Conservation (phyloP, 2,329 filamentous ascomycete genomes). For the Colletotrichum godetiae region DNA sequence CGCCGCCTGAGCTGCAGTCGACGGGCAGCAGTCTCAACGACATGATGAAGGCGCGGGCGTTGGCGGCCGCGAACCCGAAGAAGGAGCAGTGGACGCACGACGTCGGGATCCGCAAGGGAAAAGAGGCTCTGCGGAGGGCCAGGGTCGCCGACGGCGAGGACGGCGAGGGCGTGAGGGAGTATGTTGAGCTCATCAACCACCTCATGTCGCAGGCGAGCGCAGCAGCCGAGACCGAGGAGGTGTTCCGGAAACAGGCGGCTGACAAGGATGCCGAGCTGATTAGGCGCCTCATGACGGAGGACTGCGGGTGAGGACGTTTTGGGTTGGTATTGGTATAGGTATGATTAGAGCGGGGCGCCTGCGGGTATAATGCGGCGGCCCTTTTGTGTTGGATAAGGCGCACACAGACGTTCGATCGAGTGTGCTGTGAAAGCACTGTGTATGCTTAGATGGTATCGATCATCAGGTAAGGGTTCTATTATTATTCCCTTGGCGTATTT, state of each 20-base stretch:
- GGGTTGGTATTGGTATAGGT: background rate
- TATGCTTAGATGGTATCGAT: constrained; percentile 10
- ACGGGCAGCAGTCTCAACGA: constrained; percentile 34
- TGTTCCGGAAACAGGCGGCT: constrained; percentile 57
- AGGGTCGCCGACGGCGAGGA: constrained; percentile 62
- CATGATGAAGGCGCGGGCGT: constrained; percentile 34
- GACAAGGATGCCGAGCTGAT: constrained; percentile 62
- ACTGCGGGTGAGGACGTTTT: constrained; percentile 44
- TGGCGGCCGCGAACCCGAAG: constrained; percentile 40
- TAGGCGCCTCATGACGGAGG: constrained; percentile 59
- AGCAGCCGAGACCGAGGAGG: constrained; percentile 43
- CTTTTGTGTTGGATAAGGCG: background rate
- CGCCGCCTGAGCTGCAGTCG: constrained; percentile 45
- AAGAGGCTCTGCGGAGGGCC: constrained; percentile 63
- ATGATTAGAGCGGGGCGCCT: background rate
- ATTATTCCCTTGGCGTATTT: background rate
- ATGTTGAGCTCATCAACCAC: constrained; percentile 66
- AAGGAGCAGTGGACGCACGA: constrained; percentile 67
- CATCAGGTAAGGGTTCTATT: constrained; percentile 11
- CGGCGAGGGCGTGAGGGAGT: constrained; percentile 71
- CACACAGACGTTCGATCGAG: constrained; percentile 2
- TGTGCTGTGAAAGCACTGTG: constrained; percentile 4
- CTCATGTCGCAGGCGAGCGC: constrained; percentile 54
- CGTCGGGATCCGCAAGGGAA: constrained; percentile 66
- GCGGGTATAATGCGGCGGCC: background rate